Base-by-base conservation (phyloP, 169 alveolate species). In the Eimeria sp. region DNA sequence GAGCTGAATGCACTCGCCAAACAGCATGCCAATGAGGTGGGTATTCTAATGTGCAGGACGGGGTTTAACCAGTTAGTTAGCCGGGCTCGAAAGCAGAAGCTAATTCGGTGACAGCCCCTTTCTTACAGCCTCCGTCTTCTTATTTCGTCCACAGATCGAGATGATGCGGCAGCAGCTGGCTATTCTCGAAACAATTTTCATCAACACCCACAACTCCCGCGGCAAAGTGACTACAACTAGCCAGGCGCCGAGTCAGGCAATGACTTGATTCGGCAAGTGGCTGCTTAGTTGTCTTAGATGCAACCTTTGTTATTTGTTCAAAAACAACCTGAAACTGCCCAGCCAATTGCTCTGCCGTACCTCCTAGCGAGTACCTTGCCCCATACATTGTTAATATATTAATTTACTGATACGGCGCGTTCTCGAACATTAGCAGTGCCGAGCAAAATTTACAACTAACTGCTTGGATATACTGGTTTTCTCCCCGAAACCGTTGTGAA, bases 151-250 rank as follows among this genome's bases (percentile, higher is more conserved):
- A 25, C 76, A 87, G 93, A 71, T 87, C 49, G 93, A 87, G 52
- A 60, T 87, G 93, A 87, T 87, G 93, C 60, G 93, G 49, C 93
- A 87, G 46, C 93, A 87, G 54, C 62, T 87, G 49, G 82, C 93
- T 13, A 66, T 64, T 60, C 93, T 87, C 16, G 93, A 87, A 52
- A 87, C 82, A 25, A 87, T 87, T 20, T 87, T 87, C n/a, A 87
- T 87, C 82, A 87, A 64, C 66, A 87, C 93, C 9, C 93, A 87
- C 83, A 87, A 87, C 68, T 62, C 82, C 82, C 93, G 93, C 46
- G 82, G 93, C 83, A 87, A 87, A 66, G 93, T 87, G 0, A 87
- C 93, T 27, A 87, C 93, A 64, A 87, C 93, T 10, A 87, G 93
- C 93, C 93, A 87, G 27, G 66, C 56, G 27, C 68, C 93, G 62